Base-by-base conservation (phyloP, 768 basidiomycete species). In the Chlorophyllum brunneum region DNA sequence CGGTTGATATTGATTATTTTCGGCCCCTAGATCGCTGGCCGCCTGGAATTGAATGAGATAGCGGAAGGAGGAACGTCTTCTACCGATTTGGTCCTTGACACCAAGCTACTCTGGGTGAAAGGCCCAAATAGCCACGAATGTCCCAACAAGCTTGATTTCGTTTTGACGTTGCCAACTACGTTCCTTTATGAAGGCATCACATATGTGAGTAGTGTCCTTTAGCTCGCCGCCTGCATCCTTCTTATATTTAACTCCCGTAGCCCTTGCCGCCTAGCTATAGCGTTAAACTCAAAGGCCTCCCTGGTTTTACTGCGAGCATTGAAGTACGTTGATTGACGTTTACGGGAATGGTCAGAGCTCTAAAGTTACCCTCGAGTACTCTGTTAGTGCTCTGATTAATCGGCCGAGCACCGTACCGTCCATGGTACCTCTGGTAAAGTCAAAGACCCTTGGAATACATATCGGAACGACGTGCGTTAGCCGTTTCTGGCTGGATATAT, bases 231-330 rank as follows among this genome's bases (percentile, higher is more conserved):
- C 22, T 50, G 4, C 31, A 54, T 20, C 20, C 22, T 15, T 13
- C 16, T 48, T 24, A 48, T n/a, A 24, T 60, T 26, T 54, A 48
- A 40, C 54, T 34, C 29, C 40, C 51, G 27, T 49, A 89, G 87
- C 73, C 80, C 38, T 70, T 91, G 20, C 88, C 88, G 18, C 88
- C 88, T 0, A 86, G 80, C 10, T 84, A 81, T 55, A 72, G 81
- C 51, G 80, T 84, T 13, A 85, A 83, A 56, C 69, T 90, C 15
- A 77, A 79, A 10, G 87, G 87, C 2, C 64, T 89, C 5, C 88
- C 88, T 8, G 88, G 88, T 1, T 88, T 90, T 60, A 70, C 73
- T 13, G 86, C 88, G 11, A 76, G 65, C 5, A 80, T 87, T 47
- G 78, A 79, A 54, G 77, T 77, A 60, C 56, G 69, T 54, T 15